Conservation (phyloP, 1,284 basidiomycete genomes). For the Fomitopsis pinicola region DNA sequence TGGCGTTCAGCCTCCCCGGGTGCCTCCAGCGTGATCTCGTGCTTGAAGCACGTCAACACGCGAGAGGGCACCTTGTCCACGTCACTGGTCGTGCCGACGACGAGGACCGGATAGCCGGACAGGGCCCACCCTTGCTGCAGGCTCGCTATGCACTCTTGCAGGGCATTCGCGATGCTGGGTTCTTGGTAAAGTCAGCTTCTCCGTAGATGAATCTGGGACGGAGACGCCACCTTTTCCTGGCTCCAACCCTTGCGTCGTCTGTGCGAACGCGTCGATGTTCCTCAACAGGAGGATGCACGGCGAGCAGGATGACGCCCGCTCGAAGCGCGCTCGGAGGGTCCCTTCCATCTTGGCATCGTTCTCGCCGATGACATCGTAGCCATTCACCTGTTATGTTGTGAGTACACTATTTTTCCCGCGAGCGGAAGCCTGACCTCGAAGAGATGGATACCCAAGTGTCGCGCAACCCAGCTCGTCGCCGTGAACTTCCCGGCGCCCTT, state of each 20-base stretch:
- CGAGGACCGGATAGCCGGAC: slow-evolving; percentile 64
- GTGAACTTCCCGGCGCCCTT: slow-evolving; percentile 77
- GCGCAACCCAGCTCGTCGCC: slow-evolving; percentile 51
- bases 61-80: slow-evolving; percentile 63
- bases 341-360: slow-evolving; percentile 79
- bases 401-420: neutral
- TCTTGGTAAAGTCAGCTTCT: slow-evolving; percentile 36
- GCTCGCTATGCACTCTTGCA: slow-evolving; percentile 66
- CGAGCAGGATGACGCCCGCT: slow-evolving; percentile 75
- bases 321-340: slow-evolving; percentile 71
- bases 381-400: slow-evolving; percentile 62
- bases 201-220: neutral
- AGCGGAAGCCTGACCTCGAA: slow-evolving; percentile 56
- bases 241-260: slow-evolving; percentile 65
- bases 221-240: slow-evolving; percentile 58
- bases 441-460: slow-evolving; percentile 70
- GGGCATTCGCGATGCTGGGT: slow-evolving; percentile 52
- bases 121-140: slow-evolving; percentile 51
- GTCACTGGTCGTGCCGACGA: slow-evolving; percentile 77
- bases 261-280: slow-evolving; percentile 81
- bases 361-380: slow-evolving; percentile 83
- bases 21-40: slow-evolving; percentile 78
- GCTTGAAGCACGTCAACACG: slow-evolving; percentile 81
- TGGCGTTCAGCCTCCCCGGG: slow-evolving; percentile 76
- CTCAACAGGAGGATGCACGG: slow-evolving; percentile 85